Evolutionary conservation across 75 land plant species (phyloP).

Genomic region (Picea glauca): DNA sequence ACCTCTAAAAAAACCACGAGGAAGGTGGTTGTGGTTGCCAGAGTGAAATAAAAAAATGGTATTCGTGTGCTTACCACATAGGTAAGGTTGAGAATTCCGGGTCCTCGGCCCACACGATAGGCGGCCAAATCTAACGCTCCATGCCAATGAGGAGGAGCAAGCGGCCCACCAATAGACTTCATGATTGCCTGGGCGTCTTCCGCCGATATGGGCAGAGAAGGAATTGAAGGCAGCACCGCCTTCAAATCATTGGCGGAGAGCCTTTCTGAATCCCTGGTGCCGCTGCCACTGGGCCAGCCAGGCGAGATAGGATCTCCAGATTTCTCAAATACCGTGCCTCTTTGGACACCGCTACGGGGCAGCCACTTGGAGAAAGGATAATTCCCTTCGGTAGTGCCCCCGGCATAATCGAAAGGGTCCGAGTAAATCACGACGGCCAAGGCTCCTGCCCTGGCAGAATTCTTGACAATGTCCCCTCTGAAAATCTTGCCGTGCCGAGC

Average conservation of each 20-base stretch:
- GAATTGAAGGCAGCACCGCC: conserved; percentile 53
- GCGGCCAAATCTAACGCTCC: conserved; percentile 39
- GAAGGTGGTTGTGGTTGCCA: too few relatives aligned
- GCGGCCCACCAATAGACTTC: conserved; percentile 47
- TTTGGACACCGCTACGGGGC: conserved; percentile 75
- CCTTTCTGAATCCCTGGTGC: conserved; percentile 40
- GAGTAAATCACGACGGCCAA: conserved; percentile 55
- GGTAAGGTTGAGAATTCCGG: conserved; percentile 49
- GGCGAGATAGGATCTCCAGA: conserved; percentile 81
- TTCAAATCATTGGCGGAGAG: conserved; percentile 31
- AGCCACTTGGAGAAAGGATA: conserved; percentile 65
- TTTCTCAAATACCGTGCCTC: conserved; percentile 56
- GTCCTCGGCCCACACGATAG: conserved; percentile 74
- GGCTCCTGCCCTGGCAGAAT: conserved; percentile 64
- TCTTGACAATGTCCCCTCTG: conserved; percentile 74
- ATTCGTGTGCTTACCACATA: conserved; percentile 43
- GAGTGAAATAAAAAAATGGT: not conserved
- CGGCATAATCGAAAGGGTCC: conserved; percentile 56
- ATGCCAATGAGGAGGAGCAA: conserved; percentile 66
- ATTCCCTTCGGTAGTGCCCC: conserved; percentile 21
- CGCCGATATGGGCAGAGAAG: conserved; percentile 81
- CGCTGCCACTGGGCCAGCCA: conserved; percentile 63
- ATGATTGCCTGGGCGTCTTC: conserved; percentile 50
- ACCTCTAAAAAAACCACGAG: too few relatives aligned
- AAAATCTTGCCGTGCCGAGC: conserved; percentile 67